Conservation (phyloP, 2,329 filamentous ascomycete genomes). For the Colletotrichum phormii region DNA sequence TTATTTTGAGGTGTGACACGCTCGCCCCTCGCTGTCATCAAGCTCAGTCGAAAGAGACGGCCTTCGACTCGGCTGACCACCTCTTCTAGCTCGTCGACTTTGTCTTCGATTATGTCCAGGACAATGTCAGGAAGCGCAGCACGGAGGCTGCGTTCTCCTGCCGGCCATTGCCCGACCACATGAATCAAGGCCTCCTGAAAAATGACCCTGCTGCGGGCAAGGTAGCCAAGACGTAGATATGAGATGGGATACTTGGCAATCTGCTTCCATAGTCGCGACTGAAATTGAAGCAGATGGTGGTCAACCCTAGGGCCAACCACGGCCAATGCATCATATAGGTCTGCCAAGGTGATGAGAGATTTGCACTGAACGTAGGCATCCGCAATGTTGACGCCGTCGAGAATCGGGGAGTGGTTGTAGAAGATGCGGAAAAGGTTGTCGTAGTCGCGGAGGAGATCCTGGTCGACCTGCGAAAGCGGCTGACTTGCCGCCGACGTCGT, state of each 20-base stretch:
- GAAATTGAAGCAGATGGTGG: conserved; percentile 93
- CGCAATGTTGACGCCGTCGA: conserved; percentile 90
- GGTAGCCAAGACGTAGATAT: conserved; percentile 89
- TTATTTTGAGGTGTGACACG: conserved; percentile 82
- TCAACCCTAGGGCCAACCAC: conserved; percentile 92
- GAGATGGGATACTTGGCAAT: conserved; percentile 96
- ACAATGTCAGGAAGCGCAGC: conserved; percentile 79
- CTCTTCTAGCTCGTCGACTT: conserved; percentile 91
- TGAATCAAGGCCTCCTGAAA: conserved; percentile 92
- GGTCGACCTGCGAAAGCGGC: conserved; percentile 68
- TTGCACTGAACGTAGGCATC: conserved; percentile 96
- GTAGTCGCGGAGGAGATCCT: conserved; percentile 89
- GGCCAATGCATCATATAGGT: conserved; percentile 91
- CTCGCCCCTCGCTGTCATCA: conserved; percentile 84
- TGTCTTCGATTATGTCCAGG: conserved; percentile 92
- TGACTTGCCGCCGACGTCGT: conserved; percentile 47
- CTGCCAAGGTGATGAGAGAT: conserved; percentile 86
- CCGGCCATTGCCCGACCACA: conserved; percentile 94
- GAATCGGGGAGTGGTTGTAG: conserved; percentile 88
- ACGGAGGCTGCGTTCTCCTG: conserved; percentile 81
- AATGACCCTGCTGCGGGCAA: conserved; percentile 85
- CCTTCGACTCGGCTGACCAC: conserved; percentile 83
- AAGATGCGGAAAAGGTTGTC: conserved; percentile 96
- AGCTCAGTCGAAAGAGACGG: conserved; percentile 82
- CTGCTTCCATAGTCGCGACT: conserved; percentile 91